phyloP scores from a whole-genome alignment of 2,329 filamentous ascomycete genomes.

The Teratosphaeria nubilosa region DNA sequence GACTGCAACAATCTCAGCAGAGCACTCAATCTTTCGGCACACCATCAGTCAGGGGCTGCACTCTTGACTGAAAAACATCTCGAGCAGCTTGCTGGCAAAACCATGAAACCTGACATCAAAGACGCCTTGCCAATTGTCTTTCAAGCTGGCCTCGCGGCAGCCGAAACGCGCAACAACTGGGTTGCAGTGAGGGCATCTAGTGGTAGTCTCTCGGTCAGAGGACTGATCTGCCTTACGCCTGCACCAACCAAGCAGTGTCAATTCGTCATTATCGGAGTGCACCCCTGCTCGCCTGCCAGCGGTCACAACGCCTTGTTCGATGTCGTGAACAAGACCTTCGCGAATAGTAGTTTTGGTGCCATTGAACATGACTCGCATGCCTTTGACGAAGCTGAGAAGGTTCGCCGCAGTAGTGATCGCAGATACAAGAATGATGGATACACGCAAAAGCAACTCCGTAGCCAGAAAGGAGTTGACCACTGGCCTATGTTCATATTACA shows the following conservation, averaged over 20 bases:
- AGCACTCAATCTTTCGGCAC: constrained; percentile 9
- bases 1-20: constrained; percentile 34
- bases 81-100: constrained; percentile 12
- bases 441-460: constrained; percentile 42
- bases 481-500: constrained; percentile 88
- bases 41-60: constrained; percentile 8
- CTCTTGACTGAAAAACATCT: constrained; percentile 21
- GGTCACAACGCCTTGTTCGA: constrained; percentile 61
- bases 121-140: constrained; percentile 46
- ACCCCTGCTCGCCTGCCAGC: constrained; percentile 48
- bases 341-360: constrained; percentile 63
- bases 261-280: constrained; percentile 70
- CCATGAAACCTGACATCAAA: constrained; percentile 13
- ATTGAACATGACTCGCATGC: constrained; percentile 36
- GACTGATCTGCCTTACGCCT: constrained; percentile 61
- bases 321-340: constrained; percentile 68
- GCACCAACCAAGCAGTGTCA: constrained; percentile 63
- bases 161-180: constrained; percentile 50
- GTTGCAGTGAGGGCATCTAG: constrained; percentile 59
- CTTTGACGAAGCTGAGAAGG: constrained; percentile 28
- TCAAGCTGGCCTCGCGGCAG: constrained; percentile 55
- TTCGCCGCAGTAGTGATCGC: constrained; percentile 28
- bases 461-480: constrained; percentile 59
- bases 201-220: constrained; percentile 51
- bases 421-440: constrained; percentile 39